Percentiles rank a stretch among this genome's conserved stretches.
Conservation (phyloP, 1,284 basidiomycete species). For the Cutaneotrichosporon sp. region DNA sequence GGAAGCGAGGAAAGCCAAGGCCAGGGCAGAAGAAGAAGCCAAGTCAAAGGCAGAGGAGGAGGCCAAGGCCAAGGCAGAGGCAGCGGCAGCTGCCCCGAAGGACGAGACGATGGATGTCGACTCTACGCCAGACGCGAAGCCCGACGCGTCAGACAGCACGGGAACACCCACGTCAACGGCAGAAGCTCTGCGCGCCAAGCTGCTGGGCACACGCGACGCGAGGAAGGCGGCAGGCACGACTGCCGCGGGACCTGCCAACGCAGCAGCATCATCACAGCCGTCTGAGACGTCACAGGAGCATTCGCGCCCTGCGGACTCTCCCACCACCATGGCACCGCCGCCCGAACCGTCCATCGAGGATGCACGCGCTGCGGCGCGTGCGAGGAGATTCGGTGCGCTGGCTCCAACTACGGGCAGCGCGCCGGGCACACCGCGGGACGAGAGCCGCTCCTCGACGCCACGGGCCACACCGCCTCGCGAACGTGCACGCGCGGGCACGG, state of each 20-base stretch:
- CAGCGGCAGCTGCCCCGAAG: not conserved
- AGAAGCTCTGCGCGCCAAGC: conserved; percentile 27
- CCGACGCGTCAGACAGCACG: not conserved
- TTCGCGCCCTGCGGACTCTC: too few relatives aligned
- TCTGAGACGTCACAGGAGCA: too few relatives aligned
- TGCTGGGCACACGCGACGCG: conserved; percentile 17
- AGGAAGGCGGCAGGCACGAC: not conserved
- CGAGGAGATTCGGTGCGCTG: conserved; percentile 32
- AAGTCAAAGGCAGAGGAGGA: conserved; percentile 1
- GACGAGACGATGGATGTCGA: conserved; percentile 7
- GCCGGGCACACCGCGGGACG: not conserved
- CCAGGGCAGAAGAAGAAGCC: not conserved
- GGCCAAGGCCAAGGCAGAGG: conserved; percentile 3
- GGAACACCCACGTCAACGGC: conserved; percentile 16
- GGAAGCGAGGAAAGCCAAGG: too few relatives aligned
- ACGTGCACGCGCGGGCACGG: conserved; percentile 28
- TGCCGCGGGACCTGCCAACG: too few relatives aligned
- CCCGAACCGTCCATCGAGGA: conserved; percentile 30
- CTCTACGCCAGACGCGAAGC: conserved; percentile 7
- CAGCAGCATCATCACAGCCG: too few relatives aligned
- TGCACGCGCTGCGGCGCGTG: conserved; percentile 33
- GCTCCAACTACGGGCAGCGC: conserved; percentile 14
- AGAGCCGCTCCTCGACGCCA: conserved; percentile 4
- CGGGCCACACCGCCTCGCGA: conserved; percentile 7
- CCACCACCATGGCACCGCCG: conserved; percentile 33